Conservation (phyloP, 306 rosid species). For the Neltuma alba region DNA sequence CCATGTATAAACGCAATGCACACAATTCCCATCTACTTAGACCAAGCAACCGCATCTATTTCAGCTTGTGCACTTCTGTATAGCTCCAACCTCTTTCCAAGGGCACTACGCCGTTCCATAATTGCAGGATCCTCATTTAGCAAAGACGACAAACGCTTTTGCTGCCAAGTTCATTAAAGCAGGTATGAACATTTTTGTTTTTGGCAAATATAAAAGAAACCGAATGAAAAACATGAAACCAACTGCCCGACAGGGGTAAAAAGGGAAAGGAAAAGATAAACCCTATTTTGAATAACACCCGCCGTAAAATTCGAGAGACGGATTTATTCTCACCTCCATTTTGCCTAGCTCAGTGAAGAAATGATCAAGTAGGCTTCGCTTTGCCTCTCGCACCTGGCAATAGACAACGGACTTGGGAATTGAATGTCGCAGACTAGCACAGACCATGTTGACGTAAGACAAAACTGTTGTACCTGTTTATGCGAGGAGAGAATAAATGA, state of each 20-base stretch:
- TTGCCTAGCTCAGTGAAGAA: constrained; percentile 81
- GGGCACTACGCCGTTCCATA: constrained; percentile 80
- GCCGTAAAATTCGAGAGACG: not conserved
- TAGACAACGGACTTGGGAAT: constrained; percentile 87
- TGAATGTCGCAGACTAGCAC: constrained; percentile 75
- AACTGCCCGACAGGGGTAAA: too few relatives aligned
- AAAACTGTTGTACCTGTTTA: constrained; percentile 73
- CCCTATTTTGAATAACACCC: not conserved
- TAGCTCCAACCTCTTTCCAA: constrained; percentile 82
- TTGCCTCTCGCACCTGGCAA: constrained; percentile 93
- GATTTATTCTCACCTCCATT: constrained; percentile 59
- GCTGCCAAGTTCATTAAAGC: constrained; percentile 41
- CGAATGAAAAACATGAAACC: not conserved
- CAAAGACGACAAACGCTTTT: constrained; percentile 68
- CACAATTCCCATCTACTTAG: constrained; percentile 57
- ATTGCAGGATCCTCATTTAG: constrained; percentile 93
- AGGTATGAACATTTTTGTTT: not conserved
- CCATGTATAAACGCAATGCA: not conserved
- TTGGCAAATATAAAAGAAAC: not conserved
- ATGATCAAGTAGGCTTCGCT: constrained; percentile 81
- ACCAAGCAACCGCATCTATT: constrained; percentile 90
- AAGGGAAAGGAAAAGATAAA: too few relatives aligned
- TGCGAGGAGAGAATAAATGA: not conserved
- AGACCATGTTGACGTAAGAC: constrained; percentile 87
- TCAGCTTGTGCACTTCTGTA: constrained; percentile 91